phyloP scores from a whole-genome alignment of 2,329 filamentous ascomycete genomes.

The Tympanopsis confertula region DNA sequence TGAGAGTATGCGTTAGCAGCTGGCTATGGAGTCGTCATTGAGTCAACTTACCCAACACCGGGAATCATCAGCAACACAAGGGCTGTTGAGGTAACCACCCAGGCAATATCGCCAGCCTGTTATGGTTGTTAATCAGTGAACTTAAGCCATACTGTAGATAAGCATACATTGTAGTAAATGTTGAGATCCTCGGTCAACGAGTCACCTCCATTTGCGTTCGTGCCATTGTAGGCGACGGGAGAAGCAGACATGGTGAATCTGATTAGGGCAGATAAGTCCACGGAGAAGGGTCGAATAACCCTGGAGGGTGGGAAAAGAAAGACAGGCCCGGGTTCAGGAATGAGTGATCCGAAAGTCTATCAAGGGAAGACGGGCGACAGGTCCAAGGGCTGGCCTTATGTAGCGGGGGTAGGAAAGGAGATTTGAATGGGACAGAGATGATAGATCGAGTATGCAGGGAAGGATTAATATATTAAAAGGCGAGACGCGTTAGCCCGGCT shows the following conservation, averaged over 20 bases:
- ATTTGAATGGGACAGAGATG: no score
- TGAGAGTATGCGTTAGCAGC: neutral
- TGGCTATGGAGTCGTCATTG: neutral
- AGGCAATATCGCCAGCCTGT: constrained; percentile 71
- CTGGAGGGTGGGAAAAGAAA: no score
- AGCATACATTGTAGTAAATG: constrained; percentile 65
- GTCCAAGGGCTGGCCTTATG: no score
- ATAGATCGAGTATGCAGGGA: no score
- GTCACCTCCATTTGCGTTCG: constrained; percentile 46
- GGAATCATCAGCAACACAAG: constrained; percentile 88
- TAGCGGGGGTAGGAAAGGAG: no score
- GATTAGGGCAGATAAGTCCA: no score
- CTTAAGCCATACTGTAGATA: neutral
- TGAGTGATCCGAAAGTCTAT: no score
- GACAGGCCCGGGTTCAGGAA: no score
- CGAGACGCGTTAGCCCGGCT: no score
- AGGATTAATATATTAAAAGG: no score
- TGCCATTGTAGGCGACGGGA: constrained; percentile 36
- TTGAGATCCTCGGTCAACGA: constrained; percentile 60
- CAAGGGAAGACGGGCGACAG: no score
- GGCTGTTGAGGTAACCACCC: constrained; percentile 65
- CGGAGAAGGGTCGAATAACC: no score
- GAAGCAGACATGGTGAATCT: constrained; percentile 7
- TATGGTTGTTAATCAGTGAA: constrained; percentile 7
- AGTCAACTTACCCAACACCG: constrained; percentile 31